These are phyloP conservation scores for Stipa capillata DNA, from an alignment of 176 grass and related monocot species.

Conservation along the genomic window DNA sequence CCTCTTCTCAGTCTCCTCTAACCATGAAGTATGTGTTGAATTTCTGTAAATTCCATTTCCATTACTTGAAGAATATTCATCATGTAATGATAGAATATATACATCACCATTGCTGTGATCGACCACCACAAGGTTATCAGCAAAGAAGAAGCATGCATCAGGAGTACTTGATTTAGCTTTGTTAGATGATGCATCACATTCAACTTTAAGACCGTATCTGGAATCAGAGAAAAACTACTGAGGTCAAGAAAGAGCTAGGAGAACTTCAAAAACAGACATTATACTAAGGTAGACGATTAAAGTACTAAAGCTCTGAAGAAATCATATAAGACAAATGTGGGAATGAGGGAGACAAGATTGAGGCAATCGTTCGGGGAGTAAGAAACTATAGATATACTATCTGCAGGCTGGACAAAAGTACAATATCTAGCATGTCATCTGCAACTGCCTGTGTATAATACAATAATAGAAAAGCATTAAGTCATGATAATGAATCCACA, in stretches of 20 bases:
- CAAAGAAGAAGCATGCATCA: conserved; percentile 95
- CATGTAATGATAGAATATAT: conserved; percentile 67
- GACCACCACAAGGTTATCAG: conserved; percentile 65
- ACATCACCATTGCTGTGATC: conserved; percentile 78
- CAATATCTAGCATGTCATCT: neutral
- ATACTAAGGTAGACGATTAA: neutral
- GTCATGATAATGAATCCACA: conserved; percentile 3
- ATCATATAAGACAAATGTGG: neutral
- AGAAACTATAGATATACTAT: neutral
- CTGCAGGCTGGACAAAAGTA: neutral
- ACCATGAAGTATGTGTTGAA: conserved; percentile 45
- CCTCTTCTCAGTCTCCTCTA: conserved; percentile 69
- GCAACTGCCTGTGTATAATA: too few species aligned
- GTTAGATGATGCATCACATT: conserved; percentile 87
- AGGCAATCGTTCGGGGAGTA: neutral
- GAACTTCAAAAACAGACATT: neutral
- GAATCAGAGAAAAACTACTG: neutral
- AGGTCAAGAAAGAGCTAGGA: neutral
- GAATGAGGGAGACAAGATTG: neutral
- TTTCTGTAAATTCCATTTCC: conserved; percentile 8
- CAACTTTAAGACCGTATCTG: conserved; percentile 93
- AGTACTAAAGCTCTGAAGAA: neutral
- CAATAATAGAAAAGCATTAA: too few species aligned
- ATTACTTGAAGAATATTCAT: conserved; percentile 32
- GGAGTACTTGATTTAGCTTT: conserved; percentile 70